Evolutionary conservation across 306 rosid genomes (phyloP).

Genomic region (Urtica urens): DNA sequence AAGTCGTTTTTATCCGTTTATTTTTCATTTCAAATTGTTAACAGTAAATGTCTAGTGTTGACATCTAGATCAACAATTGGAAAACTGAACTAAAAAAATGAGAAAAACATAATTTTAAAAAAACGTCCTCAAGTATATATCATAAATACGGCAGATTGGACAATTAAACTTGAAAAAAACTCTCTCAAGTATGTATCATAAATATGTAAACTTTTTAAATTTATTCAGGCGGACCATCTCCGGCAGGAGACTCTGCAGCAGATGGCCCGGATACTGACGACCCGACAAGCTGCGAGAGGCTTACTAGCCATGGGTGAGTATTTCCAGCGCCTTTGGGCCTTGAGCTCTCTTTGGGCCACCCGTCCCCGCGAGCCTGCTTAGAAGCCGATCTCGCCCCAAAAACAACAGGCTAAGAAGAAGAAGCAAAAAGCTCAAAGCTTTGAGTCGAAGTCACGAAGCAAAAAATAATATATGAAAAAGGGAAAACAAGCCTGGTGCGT

Average conservation of each 20-base stretch:
- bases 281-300: constrained; percentile 63
- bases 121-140: too few relatives aligned
- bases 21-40: too few relatives aligned
- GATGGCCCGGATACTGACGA: constrained; percentile 59
- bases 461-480: constrained; percentile 21
- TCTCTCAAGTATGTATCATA: background rate
- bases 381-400: too few relatives aligned
- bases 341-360: constrained; percentile 70
- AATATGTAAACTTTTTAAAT: constrained; percentile 8
- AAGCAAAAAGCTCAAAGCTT: too few relatives aligned
- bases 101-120: too few relatives aligned
- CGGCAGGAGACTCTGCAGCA: constrained; percentile 64
- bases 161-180: background rate
- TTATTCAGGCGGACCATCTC: constrained; percentile 76
- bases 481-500: constrained; percentile 17
- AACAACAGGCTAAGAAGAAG: too few relatives aligned
- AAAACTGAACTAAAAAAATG: too few relatives aligned
- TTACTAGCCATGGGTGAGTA: constrained; percentile 70
- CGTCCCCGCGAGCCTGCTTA: constrained; percentile 48
- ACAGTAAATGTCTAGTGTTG: too few relatives aligned
- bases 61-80: too few relatives aligned
- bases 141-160: too few relatives aligned
- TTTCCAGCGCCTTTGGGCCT: constrained; percentile 63
- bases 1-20: too few relatives aligned
- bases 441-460: constrained; percentile 1